Conservation (phyloP, 805 yeast genomes). For the Schizosaccharomyces cryophilus region DNA sequence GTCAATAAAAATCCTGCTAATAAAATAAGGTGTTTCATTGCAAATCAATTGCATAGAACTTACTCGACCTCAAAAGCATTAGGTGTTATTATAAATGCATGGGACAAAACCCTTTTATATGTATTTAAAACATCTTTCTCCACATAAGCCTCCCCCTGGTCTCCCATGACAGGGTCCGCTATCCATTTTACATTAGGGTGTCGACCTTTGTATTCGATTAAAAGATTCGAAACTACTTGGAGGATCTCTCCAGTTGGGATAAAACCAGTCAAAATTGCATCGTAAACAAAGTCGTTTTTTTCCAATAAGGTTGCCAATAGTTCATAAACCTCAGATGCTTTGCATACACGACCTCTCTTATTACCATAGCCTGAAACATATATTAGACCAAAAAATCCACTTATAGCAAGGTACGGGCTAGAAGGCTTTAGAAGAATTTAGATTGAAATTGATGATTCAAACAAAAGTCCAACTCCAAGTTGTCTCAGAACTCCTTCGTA, state of each 20-base stretch:
- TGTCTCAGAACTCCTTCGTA: neutral
- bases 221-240: neutral
- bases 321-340: neutral
- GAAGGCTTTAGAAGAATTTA: too few relatives aligned
- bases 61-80: conserved; percentile 67
- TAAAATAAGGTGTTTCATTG: neutral
- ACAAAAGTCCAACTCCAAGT: too few relatives aligned
- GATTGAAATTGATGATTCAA: too few relatives aligned
- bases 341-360: neutral
- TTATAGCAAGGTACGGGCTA: too few relatives aligned
- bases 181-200: conserved; percentile 12
- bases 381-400: neutral
- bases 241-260: neutral
- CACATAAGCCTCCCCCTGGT: conserved; percentile 64
- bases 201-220: neutral
- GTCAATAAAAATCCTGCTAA: neutral
- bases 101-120: conserved; percentile 23
- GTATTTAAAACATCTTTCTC: conserved; percentile 30
- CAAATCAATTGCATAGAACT: neutral
- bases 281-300: neutral
- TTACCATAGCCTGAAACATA: neutral
- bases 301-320: neutral
- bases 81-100: conserved; percentile 48
- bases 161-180: conserved; percentile 82
- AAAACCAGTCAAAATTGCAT: neutral